Evolutionary conservation across 2,329 filamentous ascomycete genomes (phyloP), one percentile per base, ranked within the genome.

Genomic region (Calonectria multiphialidica): DNA sequence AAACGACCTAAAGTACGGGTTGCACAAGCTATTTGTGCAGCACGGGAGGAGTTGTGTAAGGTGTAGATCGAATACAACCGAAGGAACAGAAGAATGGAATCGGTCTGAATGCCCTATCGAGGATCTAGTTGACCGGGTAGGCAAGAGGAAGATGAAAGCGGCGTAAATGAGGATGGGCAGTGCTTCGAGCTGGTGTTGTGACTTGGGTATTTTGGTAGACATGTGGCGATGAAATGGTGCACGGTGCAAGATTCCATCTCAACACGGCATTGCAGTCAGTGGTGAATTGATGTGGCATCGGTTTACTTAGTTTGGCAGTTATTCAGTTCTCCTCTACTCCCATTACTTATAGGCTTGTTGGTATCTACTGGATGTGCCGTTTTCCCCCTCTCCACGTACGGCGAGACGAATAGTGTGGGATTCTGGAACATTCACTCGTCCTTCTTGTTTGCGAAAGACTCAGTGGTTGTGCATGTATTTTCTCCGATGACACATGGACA

Each of bases 11-110:
- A 80, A 80, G 45, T 80, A 80, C 33, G 78, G 78, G 28, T 47
- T 80, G 37, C 78, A 80, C 53, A 80, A 80, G 37, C 44, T 80
- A 33, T 80, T 80, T 74, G 78, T 80, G 42, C 71, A 75, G 28
- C 78, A 80, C 37, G 78, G 78, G 21, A 73, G 77, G 70, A 77
- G 65, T 40, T 80, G 78, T 37, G 68, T 79, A 30, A 76, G 75
- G 12, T 80, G 78, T 33, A 74, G 78, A 57, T 77, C 78, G 33
- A 80, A 80, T 59, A 80, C 78, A 25, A 80, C 74, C 5, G 78
- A 80, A 30, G 77, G 78, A n/a, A 78, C 77, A 2, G 78, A 80
- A 42, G 78, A 77, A 37, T 80, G 78, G 78, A 71, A 76, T 28
- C 66, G 74, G 9, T 64, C 72, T 5, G 66, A 74, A 18, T 79